A percentile compares a stretch with the other conserved stretches of the same genome.
Evolutionary conservation across 208 protist species (phyloP).

Genomic region (Leishmania aethiopica): DNA sequence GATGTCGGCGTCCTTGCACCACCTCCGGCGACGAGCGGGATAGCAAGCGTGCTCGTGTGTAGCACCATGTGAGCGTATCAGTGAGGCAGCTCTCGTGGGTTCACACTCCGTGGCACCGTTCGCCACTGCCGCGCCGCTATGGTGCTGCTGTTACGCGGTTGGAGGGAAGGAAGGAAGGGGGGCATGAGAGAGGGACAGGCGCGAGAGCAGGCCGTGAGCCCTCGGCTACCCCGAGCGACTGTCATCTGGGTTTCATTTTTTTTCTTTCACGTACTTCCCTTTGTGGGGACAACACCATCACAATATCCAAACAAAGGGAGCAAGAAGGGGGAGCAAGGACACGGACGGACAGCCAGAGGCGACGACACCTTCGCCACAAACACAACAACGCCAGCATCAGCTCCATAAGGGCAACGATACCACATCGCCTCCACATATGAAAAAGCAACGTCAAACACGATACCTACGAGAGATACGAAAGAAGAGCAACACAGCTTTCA

Average conservation of each 20-base stretch:
- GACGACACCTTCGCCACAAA: not conserved
- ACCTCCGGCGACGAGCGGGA: not conserved
- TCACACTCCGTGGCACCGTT: not conserved
- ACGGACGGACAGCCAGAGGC: not conserved
- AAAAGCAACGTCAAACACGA: constrained; percentile 1
- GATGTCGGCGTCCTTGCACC: not conserved
- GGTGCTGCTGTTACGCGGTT: not conserved
- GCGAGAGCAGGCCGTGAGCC: not conserved
- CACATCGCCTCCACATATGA: not conserved
- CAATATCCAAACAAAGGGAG: not conserved
- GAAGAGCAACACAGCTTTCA: not conserved
- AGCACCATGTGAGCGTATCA: not conserved
- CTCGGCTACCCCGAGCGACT: not conserved
- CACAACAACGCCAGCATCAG: not conserved
- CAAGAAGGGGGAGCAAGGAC: not conserved
- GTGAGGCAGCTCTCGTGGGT: not conserved
- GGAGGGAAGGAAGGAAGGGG: not conserved
- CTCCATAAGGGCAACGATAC: not conserved
- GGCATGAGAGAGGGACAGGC: not conserved
- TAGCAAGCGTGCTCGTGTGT: not conserved
- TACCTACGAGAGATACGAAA: not conserved
- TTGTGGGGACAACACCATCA: not conserved
- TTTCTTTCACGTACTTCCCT: not conserved
- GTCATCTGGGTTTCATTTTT: not conserved
- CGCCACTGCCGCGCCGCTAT: not conserved